phyloP scores from a whole-genome alignment of 352 stramenopile species.

The Hyaloperonospora brassicae region DNA sequence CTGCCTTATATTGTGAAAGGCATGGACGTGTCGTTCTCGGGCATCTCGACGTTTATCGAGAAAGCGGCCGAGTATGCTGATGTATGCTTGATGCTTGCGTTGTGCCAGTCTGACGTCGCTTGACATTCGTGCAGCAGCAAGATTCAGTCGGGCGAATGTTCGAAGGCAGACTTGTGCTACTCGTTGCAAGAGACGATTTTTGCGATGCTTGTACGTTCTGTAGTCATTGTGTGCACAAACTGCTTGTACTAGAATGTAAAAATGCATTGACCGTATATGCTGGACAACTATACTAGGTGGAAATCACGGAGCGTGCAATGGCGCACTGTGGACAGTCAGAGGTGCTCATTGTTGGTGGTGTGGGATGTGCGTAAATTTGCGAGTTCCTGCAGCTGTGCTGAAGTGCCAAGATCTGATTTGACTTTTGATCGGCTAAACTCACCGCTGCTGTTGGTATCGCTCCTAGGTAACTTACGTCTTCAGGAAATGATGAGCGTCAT shows the following conservation, averaged over 20 bases:
- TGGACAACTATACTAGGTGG: slow-evolving; percentile 52
- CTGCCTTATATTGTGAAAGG: slow-evolving; percentile 98
- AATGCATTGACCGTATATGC: background rate
- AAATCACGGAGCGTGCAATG: slow-evolving; percentile 99
- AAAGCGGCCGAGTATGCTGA: slow-evolving; percentile 77
- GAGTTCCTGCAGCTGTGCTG: too few species aligned
- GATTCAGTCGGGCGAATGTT: slow-evolving; percentile 83
- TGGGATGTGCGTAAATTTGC: slow-evolving; percentile 89
- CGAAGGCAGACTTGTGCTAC: slow-evolving; percentile 96
- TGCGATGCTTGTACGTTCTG: slow-evolving; percentile 91
- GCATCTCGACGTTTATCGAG: slow-evolving; percentile 96
- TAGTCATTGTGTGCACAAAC: background rate
- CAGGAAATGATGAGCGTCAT: slow-evolving; percentile 99
- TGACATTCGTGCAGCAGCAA: slow-evolving; percentile 44
- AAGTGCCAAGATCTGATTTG: too few species aligned
- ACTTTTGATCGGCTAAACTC: too few species aligned
- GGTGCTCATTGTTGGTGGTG: slow-evolving; percentile 98
- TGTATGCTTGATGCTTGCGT: background rate
- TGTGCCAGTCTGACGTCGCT: background rate
- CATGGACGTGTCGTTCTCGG: slow-evolving; percentile 99
- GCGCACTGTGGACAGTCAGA: slow-evolving; percentile 93
- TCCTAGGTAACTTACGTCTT: slow-evolving; percentile 23
- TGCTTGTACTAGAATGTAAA: too few species aligned
- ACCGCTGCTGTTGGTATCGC: too few species aligned
- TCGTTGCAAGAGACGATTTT: slow-evolving; percentile 99